phyloP scores from a whole-genome alignment of 2,329 filamentous ascomycete genomes.

The Fusarium veterinarium region DNA sequence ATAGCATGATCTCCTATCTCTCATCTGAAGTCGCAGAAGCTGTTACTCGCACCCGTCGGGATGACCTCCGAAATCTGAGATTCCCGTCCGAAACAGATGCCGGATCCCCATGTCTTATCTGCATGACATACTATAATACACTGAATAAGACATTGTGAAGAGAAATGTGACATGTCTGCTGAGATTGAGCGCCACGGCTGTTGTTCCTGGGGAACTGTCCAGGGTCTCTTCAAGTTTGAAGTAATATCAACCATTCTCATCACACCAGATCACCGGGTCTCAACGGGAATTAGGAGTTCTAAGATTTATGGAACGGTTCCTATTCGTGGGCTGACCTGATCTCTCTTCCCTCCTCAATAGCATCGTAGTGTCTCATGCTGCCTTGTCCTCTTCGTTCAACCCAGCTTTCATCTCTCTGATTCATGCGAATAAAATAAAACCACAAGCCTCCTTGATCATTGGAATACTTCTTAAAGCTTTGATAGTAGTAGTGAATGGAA shows the following conservation, averaged over 20 bases:
- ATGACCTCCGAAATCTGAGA: conserved; percentile 30
- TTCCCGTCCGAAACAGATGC: conserved; percentile 32
- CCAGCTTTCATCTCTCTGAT: not conserved
- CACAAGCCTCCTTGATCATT: accelerated
- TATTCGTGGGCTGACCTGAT: not conserved
- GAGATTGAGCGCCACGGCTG: not conserved
- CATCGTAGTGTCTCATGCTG: not conserved
- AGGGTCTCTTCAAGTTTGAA: not conserved
- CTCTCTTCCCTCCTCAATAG: not conserved
- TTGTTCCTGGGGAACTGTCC: not conserved
- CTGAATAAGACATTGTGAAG: not conserved
- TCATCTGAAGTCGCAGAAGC: not conserved
- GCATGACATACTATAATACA: not conserved
- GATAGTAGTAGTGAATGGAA: not conserved
- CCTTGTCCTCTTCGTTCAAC: not conserved
- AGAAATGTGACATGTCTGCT: not conserved
- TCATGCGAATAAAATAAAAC: accelerated
- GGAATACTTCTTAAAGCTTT: accelerated
- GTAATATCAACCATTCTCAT: not conserved
- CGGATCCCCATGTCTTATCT: conserved; percentile 22
- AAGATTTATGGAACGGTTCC: too few species aligned
- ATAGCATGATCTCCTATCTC: not conserved
- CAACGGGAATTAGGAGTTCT: not conserved
- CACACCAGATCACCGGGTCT: not conserved
- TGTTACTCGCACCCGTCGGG: conserved; percentile 12